A percentile compares a stretch with the other conserved stretches of the same genome.
phyloP scores from a whole-genome alignment of 495 filamentous ascomycete genomes.

The Neurospora terricola region DNA sequence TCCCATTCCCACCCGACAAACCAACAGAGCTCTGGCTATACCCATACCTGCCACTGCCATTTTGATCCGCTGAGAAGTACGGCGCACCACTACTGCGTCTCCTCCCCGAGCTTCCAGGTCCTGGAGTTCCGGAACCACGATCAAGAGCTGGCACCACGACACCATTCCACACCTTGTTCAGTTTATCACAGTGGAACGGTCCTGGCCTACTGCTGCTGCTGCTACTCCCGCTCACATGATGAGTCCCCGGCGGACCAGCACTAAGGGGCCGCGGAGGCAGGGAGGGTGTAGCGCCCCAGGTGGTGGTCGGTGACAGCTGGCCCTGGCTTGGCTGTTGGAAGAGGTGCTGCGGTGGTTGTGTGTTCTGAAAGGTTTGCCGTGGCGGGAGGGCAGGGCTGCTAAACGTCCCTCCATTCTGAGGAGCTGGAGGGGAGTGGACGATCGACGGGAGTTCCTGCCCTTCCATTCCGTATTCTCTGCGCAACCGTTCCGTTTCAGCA shows the following conservation, averaged over 20 bases:
- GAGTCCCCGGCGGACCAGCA: conserved; percentile 22
- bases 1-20: conserved; percentile 4
- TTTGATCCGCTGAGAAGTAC: not conserved
- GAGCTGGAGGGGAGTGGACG: conserved; percentile 16
- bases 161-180: conserved; percentile 22
- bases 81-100: not conserved
- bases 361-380: conserved; percentile 1
- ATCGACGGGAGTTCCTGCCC: conserved; percentile 30
- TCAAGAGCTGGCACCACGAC: conserved; percentile 1
- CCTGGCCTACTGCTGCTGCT: not conserved
- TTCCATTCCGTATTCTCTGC: conserved; percentile 56
- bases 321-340: conserved; percentile 8
- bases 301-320: not conserved
- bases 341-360: not conserved
- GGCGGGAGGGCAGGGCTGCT: conserved; percentile 2
- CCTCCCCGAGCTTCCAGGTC: not conserved
- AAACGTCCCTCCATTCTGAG: conserved; percentile 5
- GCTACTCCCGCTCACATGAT: not conserved
- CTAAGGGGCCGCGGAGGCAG: conserved; percentile 32
- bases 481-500: conserved; percentile 74
- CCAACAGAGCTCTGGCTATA: not conserved
- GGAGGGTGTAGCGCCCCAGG: conserved; percentile 12
- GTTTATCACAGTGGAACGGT: conserved; percentile 14
- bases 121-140: not conserved
- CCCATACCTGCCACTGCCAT: not conserved